Evolutionary conservation across 2,329 filamentous ascomycete species (phyloP), one percentile per base, ranked within the genome.

Genomic region (Gyromitra esculenta): DNA sequence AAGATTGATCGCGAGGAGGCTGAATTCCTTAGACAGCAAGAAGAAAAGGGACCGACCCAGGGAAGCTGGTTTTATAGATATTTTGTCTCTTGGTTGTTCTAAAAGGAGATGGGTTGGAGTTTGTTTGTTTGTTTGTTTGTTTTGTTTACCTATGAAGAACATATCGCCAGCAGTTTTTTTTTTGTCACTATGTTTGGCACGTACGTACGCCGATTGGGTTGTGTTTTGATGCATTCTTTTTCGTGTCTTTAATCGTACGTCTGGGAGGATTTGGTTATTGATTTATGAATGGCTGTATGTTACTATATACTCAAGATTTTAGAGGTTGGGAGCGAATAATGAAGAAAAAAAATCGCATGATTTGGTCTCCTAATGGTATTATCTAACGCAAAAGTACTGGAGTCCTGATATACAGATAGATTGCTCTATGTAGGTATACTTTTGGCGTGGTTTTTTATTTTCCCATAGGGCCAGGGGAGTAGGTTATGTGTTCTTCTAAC

Each of bases 1-100:
- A 86, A 88, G 76, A 91, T 93, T 79, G 91, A 93, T 83, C 86
- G 88, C 7, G 91, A 93, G 81, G 91, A 94, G 84, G 87, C 88
- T 76, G 89, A 89, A 78, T 93, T 91, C 84, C 80, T 92, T 70
- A 90, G 88, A 9, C 81, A 82, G n/a, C 83, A 88, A 82, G 87
- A 85, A 1, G 84, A 84, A 48, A 83, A 82, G 78, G 81, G 82
- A 25, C 82, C 83, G 66, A 81, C 82, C 39, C 75, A 80, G 0
- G 84, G 84, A 0, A 81, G 82, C 48, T 86, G 85, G 85, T 90
- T 90, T 82, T 91, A 91, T 82, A 84, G 83, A 68, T 87, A 80
- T 1, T 90, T 88, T 81, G 81, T 91, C 21, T 83, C 88, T 5
- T 91, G 89, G 89, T 82, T 91, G 79, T 89, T 91, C 81, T 91